Conservation (phyloP, 2,329 filamentous ascomycete species). For the Boeremia exigua region DNA sequence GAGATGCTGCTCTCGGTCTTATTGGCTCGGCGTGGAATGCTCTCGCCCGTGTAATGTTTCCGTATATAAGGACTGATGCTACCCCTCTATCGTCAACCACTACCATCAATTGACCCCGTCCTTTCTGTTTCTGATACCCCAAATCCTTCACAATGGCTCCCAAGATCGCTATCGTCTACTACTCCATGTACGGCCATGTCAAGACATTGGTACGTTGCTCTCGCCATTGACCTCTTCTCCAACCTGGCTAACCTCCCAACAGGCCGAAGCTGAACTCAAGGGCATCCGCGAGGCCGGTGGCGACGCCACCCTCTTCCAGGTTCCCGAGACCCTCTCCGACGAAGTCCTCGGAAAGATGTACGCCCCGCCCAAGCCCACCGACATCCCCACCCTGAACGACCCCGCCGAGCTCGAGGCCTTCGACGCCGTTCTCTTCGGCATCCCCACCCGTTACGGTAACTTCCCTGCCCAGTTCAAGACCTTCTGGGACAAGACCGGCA, state of each 20-base stretch:
- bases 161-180: slow-evolving; percentile 87
- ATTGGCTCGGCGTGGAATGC: slow-evolving; percentile 18
- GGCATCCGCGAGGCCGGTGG: slow-evolving; percentile 90
- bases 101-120: slow-evolving; percentile 3
- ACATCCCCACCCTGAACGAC: slow-evolving; percentile 67
- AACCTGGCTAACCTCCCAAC: slow-evolving; percentile 5
- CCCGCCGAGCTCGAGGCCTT: slow-evolving; percentile 71
- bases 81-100: neutral
- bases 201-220: slow-evolving; percentile 38
- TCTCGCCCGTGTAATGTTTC: neutral
- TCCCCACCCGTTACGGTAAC: slow-evolving; percentile 94
- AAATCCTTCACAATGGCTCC: slow-evolving; percentile 70
- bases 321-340: slow-evolving; percentile 83
- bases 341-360: slow-evolving; percentile 91
- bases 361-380: slow-evolving; percentile 75
- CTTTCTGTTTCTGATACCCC: slow-evolving; percentile 21
- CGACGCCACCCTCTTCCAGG: slow-evolving; percentile 80
- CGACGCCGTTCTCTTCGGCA: slow-evolving; percentile 90
- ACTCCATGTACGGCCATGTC: slow-evolving; percentile 48
- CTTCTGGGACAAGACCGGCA: slow-evolving; percentile 90
- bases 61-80: slow-evolving; percentile 13
- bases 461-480: slow-evolving; percentile 95
- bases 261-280: slow-evolving; percentile 91
- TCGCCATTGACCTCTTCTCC: neutral
- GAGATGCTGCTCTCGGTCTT: slow-evolving; percentile 7